Percentiles rank a stretch among this genome's conserved stretches.
Conservation (phyloP, 805 yeast genomes). For the Barnettozyma populi region DNA sequence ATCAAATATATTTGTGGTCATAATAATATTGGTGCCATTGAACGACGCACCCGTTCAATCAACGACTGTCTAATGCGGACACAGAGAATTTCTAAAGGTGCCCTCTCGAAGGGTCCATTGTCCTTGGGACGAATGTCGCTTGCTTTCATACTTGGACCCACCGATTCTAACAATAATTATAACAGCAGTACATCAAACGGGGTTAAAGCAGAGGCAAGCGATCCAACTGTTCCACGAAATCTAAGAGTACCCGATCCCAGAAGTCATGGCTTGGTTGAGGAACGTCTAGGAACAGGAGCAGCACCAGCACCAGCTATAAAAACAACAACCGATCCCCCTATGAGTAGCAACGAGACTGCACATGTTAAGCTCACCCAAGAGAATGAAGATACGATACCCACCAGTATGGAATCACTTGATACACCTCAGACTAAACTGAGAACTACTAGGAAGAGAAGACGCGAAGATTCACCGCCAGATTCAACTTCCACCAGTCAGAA, state of each 20-base stretch:
- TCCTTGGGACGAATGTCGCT: not conserved
- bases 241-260: not conserved
- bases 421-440: not conserved
- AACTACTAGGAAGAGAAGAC: not conserved
- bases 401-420: not conserved
- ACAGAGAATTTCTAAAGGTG: not conserved
- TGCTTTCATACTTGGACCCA: not conserved
- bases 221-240: not conserved
- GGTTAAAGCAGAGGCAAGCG: not conserved
- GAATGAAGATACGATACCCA: not conserved
- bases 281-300: not conserved
- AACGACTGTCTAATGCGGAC: not conserved
- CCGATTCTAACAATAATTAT: not conserved
- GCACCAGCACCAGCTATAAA: not conserved
- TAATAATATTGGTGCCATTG: not conserved
- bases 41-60: not conserved
- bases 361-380: not conserved
- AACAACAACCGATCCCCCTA: not conserved
- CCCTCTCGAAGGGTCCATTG: not conserved
- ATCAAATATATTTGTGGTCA: not conserved
- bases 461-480: not conserved
- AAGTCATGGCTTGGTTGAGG: not conserved
- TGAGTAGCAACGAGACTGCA: not conserved
- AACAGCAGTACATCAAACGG: not conserved
- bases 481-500: not conserved